phyloP scores from a whole-genome alignment of 2,329 filamentous ascomycete genomes.

The Fusarium palustre region DNA sequence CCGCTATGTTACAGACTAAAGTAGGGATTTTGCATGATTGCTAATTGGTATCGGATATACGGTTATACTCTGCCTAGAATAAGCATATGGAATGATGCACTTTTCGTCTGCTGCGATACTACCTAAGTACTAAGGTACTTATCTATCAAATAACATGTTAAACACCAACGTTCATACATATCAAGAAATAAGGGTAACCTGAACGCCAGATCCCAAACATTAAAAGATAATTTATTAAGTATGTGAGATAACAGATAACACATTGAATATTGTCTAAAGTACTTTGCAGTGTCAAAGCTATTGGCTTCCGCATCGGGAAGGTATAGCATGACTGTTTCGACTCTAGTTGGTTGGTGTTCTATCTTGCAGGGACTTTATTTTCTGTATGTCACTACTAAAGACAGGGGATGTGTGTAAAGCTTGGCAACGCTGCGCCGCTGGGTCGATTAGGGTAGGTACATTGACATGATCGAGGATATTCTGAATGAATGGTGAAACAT shows the following conservation, averaged over 20 bases:
- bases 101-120: background rate
- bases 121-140: too few species aligned
- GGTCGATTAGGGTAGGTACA: background rate
- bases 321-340: constrained; percentile 14
- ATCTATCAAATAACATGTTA: background rate
- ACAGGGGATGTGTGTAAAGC: constrained; percentile 3
- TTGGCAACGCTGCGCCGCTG: constrained; percentile 14
- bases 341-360: constrained; percentile 9
- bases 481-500: constrained; percentile 4
- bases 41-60: background rate
- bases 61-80: background rate
- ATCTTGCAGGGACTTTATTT: background rate
- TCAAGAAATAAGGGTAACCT: too few species aligned
- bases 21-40: background rate
- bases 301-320: constrained; percentile 28
- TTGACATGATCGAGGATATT: background rate
- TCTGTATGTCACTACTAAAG: constrained; percentile 16
- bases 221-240: background rate
- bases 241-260: background rate
- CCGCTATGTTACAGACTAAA: background rate
- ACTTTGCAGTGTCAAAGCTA: background rate
- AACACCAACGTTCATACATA: too few species aligned
- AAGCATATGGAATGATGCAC: background rate
- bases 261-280: constrained; percentile 1
- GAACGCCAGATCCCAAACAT: background rate